A percentile compares a stretch with the other conserved stretches of the same genome.
Evolutionary conservation across 345 rosid genomes (phyloP).

Genomic region (Salix brachista): DNA sequence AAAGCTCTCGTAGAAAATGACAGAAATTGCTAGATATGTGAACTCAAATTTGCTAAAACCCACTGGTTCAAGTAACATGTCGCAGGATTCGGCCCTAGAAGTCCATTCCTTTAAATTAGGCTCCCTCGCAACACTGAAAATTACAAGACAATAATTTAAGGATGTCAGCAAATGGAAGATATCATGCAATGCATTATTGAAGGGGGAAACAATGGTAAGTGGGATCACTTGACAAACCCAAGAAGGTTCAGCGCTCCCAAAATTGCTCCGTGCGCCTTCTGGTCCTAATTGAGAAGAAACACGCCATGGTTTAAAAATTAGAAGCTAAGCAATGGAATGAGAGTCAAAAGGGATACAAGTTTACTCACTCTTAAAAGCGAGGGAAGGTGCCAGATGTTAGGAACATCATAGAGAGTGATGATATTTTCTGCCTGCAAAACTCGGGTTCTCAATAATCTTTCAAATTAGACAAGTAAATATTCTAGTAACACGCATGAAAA

Average conservation of each 20-base stretch:
- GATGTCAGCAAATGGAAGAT: not conserved
- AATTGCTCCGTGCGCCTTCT: constrained; percentile 91
- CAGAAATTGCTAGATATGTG: not conserved
- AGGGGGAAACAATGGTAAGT: not conserved
- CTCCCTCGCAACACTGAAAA: constrained; percentile 54
- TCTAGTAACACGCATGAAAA: not conserved
- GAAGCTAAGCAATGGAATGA: not conserved
- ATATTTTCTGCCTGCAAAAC: constrained; percentile 63
- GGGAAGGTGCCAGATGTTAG: constrained; percentile 98
- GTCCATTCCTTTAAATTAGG: constrained; percentile 77
- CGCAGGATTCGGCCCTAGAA: constrained; percentile 57
- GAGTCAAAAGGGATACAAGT: not conserved
- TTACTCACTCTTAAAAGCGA: constrained; percentile 71
- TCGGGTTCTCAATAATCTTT: not conserved
- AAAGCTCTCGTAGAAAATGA: constrained; percentile 1
- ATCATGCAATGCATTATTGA: not conserved
- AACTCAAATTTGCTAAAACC: constrained; percentile 14
- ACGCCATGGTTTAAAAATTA: not conserved
- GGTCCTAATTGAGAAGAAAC: constrained; percentile 55
- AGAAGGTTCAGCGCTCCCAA: constrained; percentile 64
- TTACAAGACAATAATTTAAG: not conserved
- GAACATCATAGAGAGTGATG: constrained; percentile 79
- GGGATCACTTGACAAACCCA: constrained; percentile 44
- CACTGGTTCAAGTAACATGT: constrained; percentile 65
- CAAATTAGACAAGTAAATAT: not conserved